Evolutionary conservation across 192 early-diverging fungal genomes (phyloP), one percentile per base, ranked within the genome.

Genomic region (Linnemannia hyalina): DNA sequence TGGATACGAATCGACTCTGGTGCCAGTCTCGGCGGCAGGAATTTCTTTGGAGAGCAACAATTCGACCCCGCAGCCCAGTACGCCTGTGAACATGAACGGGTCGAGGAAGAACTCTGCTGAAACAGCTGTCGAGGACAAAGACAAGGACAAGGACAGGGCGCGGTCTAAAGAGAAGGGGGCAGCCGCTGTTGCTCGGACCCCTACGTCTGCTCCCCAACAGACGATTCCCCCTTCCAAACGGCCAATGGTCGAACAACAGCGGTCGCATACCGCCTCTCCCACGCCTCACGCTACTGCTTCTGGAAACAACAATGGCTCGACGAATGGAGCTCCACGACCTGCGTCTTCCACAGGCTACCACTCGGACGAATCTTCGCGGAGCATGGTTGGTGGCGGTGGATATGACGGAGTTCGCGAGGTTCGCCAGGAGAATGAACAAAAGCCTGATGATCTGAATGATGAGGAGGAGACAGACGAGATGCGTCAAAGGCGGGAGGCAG

Each of bases 381-480:
- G 29, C 26, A 65, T 32, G 29, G 60, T 29, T 22, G 49, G 49
- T 6, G 4, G 16, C 18, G 49, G 49, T 32, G 60, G 9, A 65
- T 32, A 26, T 7, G 26, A 65, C 4, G 11, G 60, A 15, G 60
- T 29, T 9, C 55, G 8, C n/a, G 55, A 57, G 22, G n/a, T 7
- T 8, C 55, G 8, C 10, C 60, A 65, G 26, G 60, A 65, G 60
- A 65, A 65, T 65, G 26, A 23, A 15, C 60, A 65, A 23, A 26
- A 65, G 11, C 26, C 4, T 35, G 55, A 11, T 7, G 57, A 74
- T 4, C 42, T 54, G 1, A 75, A 77, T 42, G 63, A 80, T 38
- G 79, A 80, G 22, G 80, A 81, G 42, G 81, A 82, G 47, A 74
- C 60, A 18, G 76, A 83, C 32, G 82, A 83, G 38, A 83, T 83